Base-by-base conservation (phyloP, 2,329 filamentous ascomycete species). In the Arthrobotrys iridis region DNA sequence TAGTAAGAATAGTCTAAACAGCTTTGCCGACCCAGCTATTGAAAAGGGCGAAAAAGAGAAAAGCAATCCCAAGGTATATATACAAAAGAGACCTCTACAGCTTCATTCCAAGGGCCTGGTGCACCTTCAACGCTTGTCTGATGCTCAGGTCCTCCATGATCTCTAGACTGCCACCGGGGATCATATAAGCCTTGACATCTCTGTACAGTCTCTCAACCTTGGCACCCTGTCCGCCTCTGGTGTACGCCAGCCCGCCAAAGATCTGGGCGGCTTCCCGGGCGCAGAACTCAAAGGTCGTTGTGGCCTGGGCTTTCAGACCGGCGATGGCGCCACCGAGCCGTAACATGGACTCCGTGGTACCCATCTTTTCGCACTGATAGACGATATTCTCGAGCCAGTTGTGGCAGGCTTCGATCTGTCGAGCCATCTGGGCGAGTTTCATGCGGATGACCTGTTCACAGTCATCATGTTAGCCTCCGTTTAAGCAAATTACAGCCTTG, bases 131-230 rank as follows among this genome's bases (percentile, higher is more conserved):
- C 77, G 90, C 91, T 86, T 97, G 93, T 79, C 94, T 87, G 82
- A 99, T 96, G 84, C 92, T 96, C 81, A 99, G 83, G 83, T 99
- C 95, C 78, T 98, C 85, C 95, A 99, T 99, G 78, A 99, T 99
- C 87, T 99, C 95, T 85, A 99, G 94, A 78, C 89, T 93, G 22
- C 95, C 95, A 80, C 95, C 95, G 2, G 95, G 95, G 79, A 99
- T 94, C 77, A 95, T 94, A 83, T 99, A 98, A 0, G 95, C 95
- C 79, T 95, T 88, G 13, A 98, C 95, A 82, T 99, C 95, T 77
- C 95, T 88, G 83, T 98, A 98, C 80, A 99, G 84, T 74, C 95
- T 85, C 88, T 99, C 95, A 60, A 98, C 88, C 88, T 97, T 97
- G 72, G 89, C 94, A 76, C 95, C 95, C 85, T 98, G 95, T 13